phyloP scores from a whole-genome alignment of 176 grass and related monocot species.

The Oryza meyeriana region DNA sequence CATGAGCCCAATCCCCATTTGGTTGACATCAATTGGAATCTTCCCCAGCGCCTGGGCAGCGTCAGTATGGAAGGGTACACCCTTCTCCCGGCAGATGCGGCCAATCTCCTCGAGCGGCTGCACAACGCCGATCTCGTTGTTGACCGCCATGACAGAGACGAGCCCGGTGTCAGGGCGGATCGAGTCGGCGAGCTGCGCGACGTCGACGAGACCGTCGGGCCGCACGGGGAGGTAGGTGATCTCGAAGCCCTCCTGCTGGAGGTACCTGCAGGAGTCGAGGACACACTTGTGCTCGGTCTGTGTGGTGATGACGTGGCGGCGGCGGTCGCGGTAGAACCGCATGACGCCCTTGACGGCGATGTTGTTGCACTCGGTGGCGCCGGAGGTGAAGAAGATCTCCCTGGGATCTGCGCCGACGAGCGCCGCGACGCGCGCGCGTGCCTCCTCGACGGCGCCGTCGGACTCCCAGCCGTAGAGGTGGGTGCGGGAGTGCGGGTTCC shows the following conservation, averaged over 20 bases:
- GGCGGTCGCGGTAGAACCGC: slow-evolving; percentile 77
- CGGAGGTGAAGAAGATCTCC: slow-evolving; percentile 95
- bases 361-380: slow-evolving; percentile 93
- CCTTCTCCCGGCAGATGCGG: slow-evolving; percentile 71
- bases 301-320: slow-evolving; percentile 85
- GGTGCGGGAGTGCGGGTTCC: slow-evolving; percentile 95
- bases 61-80: slow-evolving; percentile 85
- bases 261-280: slow-evolving; percentile 81
- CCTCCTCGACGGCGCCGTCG: slow-evolving; percentile 77
- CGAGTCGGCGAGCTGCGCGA: slow-evolving; percentile 53
- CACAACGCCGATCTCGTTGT: slow-evolving; percentile 94
- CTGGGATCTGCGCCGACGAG: slow-evolving; percentile 72
- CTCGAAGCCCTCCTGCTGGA: slow-evolving; percentile 86
- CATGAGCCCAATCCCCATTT: slow-evolving; percentile 89
- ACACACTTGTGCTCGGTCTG: slow-evolving; percentile 98
- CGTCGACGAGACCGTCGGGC: slow-evolving; percentile 72
- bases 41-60: slow-evolving; percentile 81
- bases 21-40: slow-evolving; percentile 71
- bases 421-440: slow-evolving; percentile 47
- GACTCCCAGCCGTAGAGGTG: slow-evolving; percentile 99
- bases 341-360: slow-evolving; percentile 93
- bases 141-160: slow-evolving; percentile 92
- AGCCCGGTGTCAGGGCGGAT: slow-evolving; percentile 82
- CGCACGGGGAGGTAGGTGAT: slow-evolving; percentile 87
- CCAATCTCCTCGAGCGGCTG: slow-evolving; percentile 91